Percentiles rank a stretch among this genome's conserved stretches.
These are phyloP conservation scores for Endotrypanum monterogeii DNA, from an alignment of 208 protist species.

Conservation along the genomic window DNA sequence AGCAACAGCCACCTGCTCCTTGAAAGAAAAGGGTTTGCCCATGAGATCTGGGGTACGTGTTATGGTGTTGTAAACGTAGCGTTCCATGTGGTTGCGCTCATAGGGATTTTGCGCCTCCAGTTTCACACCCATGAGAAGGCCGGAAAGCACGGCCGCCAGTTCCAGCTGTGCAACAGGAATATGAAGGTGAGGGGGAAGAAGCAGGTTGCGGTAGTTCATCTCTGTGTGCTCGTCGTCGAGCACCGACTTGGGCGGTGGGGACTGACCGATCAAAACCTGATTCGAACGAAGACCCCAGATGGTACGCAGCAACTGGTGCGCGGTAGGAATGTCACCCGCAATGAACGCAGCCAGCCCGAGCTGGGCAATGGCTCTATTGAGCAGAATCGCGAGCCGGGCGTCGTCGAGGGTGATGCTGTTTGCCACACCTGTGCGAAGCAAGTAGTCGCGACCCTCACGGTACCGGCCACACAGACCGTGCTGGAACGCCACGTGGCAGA, in stretches of 20 bases:
- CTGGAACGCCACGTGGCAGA: constrained; percentile 81
- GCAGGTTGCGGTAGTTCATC: constrained; percentile 60
- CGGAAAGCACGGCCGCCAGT: constrained; percentile 76
- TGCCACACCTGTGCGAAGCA: constrained; percentile 63
- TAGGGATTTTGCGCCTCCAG: constrained; percentile 84
- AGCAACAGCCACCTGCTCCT: constrained; percentile 65
- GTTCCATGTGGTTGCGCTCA: constrained; percentile 61
- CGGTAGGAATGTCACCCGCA: constrained; percentile 55
- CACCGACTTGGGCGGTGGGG: constrained; percentile 36
- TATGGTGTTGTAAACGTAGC: constrained; percentile 74
- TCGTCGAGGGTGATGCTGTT: constrained; percentile 34
- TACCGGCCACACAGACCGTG: constrained; percentile 73
- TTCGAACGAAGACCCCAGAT: constrained; percentile 61
- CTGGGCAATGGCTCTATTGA: constrained; percentile 83
- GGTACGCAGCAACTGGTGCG: constrained; percentile 64
- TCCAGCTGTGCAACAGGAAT: constrained; percentile 76
- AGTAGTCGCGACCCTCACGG: constrained; percentile 69
- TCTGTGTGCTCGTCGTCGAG: constrained; percentile 47
- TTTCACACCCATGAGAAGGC: constrained; percentile 69
- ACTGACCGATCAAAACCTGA: constrained; percentile 71
- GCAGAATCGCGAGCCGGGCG: constrained; percentile 53
- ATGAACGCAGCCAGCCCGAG: constrained; percentile 83
- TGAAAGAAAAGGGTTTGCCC: constrained; percentile 63
- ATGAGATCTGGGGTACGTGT: constrained; percentile 49
- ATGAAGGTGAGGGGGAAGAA: constrained; percentile 56